Percentiles rank a stretch among this genome's conserved stretches.
Conservation (phyloP, 805 yeast genomes). For the Yarrowia sp. region DNA sequence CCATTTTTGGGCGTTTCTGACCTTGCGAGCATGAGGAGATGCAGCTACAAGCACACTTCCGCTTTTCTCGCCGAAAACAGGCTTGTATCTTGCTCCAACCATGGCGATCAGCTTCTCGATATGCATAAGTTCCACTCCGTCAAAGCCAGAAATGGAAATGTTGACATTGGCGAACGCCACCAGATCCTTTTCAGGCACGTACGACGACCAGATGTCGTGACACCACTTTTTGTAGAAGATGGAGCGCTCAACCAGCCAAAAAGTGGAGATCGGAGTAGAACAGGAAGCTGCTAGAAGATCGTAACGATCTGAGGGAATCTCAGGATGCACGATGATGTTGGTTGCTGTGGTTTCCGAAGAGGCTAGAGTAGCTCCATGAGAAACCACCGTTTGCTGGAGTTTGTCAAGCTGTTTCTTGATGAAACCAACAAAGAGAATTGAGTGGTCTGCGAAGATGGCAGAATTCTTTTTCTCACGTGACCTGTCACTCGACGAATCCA, state of each 20-base stretch:
- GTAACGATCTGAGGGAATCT: slow-evolving; percentile 44
- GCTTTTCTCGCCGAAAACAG: slow-evolving; percentile 57
- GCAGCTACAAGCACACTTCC: slow-evolving; percentile 59
- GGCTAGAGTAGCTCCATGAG: slow-evolving; percentile 56
- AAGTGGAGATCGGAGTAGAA: slow-evolving; percentile 60
- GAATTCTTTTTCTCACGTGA: slow-evolving; percentile 47
- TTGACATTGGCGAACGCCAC: slow-evolving; percentile 46
- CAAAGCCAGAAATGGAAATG: slow-evolving; percentile 73
- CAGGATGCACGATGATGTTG: slow-evolving; percentile 46
- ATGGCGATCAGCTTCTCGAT: slow-evolving; percentile 64
- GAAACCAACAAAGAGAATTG: slow-evolving; percentile 57
- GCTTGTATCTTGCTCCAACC: slow-evolving; percentile 60
- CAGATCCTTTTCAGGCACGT: slow-evolving; percentile 48
- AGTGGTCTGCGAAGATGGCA: not conserved
- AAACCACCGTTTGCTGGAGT: slow-evolving; percentile 54
- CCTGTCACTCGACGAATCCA: not conserved
- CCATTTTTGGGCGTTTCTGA: slow-evolving; percentile 50
- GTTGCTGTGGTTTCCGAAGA: slow-evolving; percentile 36
- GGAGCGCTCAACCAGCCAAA: slow-evolving; percentile 81
- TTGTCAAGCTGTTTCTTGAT: slow-evolving; percentile 51
- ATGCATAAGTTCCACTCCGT: slow-evolving; percentile 78
- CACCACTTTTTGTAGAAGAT: slow-evolving; percentile 60
- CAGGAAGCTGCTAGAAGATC: slow-evolving; percentile 40
- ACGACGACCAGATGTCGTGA: slow-evolving; percentile 67
- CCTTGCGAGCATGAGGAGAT: slow-evolving; percentile 44